These are phyloP conservation scores for Trichoderma parareesei DNA, from an alignment of 495 filamentous ascomycete species.

Conservation along the genomic window DNA sequence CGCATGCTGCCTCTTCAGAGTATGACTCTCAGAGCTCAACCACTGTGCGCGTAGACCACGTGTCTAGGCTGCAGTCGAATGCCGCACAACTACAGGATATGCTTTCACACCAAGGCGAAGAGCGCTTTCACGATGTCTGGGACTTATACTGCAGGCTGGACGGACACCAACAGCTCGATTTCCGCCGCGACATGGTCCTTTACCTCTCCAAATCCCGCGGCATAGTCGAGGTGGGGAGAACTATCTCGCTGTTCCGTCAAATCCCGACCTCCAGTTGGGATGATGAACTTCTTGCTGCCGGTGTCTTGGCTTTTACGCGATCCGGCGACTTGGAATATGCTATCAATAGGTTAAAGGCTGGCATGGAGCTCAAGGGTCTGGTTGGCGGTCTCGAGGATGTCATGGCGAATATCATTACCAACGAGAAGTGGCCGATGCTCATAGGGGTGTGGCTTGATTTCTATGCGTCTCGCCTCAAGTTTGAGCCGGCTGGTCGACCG, in stretches of 20 bases:
- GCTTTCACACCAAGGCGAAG: neutral
- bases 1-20: neutral
- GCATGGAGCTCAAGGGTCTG: slow-evolving; percentile 16
- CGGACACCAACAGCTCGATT: slow-evolving; percentile 17
- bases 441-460: slow-evolving; percentile 19
- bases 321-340: slow-evolving; percentile 18
- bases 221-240: slow-evolving; percentile 20
- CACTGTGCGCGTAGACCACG: neutral
- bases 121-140: slow-evolving; percentile 17
- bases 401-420: slow-evolving; percentile 19
- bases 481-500: neutral
- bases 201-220: slow-evolving; percentile 21
- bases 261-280: slow-evolving; percentile 19
- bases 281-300: slow-evolving; percentile 17
- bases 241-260: slow-evolving; percentile 18
- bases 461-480: slow-evolving; percentile 5
- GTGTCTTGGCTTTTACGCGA: slow-evolving; percentile 19
- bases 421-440: slow-evolving; percentile 19
- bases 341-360: slow-evolving; percentile 16
- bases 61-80: neutral
- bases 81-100: neutral
- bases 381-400: slow-evolving; percentile 19
- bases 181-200: slow-evolving; percentile 17
- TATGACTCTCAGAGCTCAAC: neutral
- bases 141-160: slow-evolving; percentile 20